Base-by-base conservation (phyloP, 140 eudicot genomes). In the Flaveria floridana region DNA sequence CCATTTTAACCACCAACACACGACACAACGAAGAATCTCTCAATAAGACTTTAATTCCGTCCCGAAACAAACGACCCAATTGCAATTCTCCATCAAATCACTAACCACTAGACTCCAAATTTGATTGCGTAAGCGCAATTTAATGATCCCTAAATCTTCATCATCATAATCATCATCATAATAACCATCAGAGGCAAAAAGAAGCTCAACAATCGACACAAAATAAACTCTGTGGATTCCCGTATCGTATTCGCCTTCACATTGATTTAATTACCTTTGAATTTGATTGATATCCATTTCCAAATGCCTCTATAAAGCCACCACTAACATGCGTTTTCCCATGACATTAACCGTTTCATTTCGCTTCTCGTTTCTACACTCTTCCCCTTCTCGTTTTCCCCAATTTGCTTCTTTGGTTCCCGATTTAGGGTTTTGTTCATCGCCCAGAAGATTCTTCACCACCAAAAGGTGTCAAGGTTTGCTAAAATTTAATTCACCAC, bases 241-340 rank as follows among this genome's bases (percentile, higher is more conserved):
- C 79, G 88, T 56, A 84, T 77, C 86, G 51, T 80, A 74, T 86
- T 79, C 91, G 23, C 55, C 56, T 52, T 71, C 80, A 70, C 84
- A 80, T 76, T 52, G 16, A 56, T 72, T 41, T 6, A 42, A 39
- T 41, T 2, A 28, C 37, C 37, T 28, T 28, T 28, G 37, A 3
- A 28, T 57, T 18, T 55, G 0, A 16, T 71, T 52, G 16, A 59
- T 77, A 74, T 44, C 61, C 3, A 10, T 59, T 26, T 70, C 82
- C 28, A 80, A 71, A 88, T 86, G 91, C 59, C 80, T 78, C 76
- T 87, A 50, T 89, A 87, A 85, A 58, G 15, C 65, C 50, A 61
- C 39, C 11, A 61, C 39, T 80, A 80, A 68, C 80, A 91, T 91
- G 96, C 97, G 92, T 68, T 26, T 88, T 59, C 88, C 92, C 18